Base-by-base conservation (phyloP, 306 rosid species). In the Macrotyloma uniflorum region DNA sequence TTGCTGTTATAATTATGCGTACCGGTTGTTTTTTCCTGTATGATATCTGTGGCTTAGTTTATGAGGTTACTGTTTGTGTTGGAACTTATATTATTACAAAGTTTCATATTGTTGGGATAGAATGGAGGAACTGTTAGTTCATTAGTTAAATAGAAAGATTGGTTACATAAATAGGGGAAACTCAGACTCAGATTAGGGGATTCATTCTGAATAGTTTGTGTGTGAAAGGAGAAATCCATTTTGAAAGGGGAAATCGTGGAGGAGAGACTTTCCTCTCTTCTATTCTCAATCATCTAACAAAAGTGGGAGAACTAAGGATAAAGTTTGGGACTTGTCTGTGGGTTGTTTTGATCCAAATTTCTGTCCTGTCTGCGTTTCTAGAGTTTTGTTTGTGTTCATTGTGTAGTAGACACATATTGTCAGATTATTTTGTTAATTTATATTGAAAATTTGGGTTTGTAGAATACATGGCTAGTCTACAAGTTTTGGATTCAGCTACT, bases 401-500 rank as follows among this genome's bases (percentile, higher is more conserved):
- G 3, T 49, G 33, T 13, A 20, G 47, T 42, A 42, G 47, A 42
- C 5, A 23, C 36, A 53, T 5, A 35, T 14, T 35, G 14, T 57
- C 19, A 0, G 16, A 14, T 23, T 69, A n/a, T 70, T 50, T 55
- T 57, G 16, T 6, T 54, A 54, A n/a, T 13, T 22, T 33, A 13
- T 35, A 28, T 19, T 43, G 6, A 19, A 6, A 26, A 71, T 7
- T 23, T 38, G 35, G 72, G 32, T 3, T 42, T 7, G 59, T 72
- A 71, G 26, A n/a, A 51, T 36, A 5, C 82, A 10, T 45, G 24
- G 59, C n/a, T 55, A 45, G 16, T n/a, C 55, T 53, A 45, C 32
- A 23, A 8, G 72, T 36, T 45, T 32, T 67, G 32, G 82, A 75
- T 82, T 69, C 67, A 4, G 55, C 32, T 50, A 28, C 63, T 67